Evolutionary conservation across 805 yeast genomes (phyloP), one percentile per base, ranked within the genome.

Genomic region (Kodamaea sagamina): DNA sequence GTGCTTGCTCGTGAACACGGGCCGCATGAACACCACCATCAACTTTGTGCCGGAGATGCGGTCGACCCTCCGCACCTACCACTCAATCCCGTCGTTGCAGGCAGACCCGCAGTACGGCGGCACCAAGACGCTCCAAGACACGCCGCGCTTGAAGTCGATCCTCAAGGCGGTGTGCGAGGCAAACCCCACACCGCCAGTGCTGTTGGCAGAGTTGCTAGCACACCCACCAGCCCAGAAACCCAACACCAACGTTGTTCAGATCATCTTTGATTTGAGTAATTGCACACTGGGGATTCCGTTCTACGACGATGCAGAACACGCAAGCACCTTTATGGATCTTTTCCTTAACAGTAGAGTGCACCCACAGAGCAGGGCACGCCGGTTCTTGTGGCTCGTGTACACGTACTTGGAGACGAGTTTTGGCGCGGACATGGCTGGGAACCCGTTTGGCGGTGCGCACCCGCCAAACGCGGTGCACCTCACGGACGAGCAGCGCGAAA

Each of bases 11-110:
- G 97, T 92, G 12, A 92, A 92, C 58, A 81, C 90, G 42, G 98
- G 98, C 7, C 74, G 97, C 48, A 81, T 92, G 81, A 92, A 92
- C 68, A 92, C 99, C 2, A 92, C 98, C 2, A 83, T 92, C 41
- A 92, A 92, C 65, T 86, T 92, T 59, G 96, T 89, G 44, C 88
- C 95, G 16, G 97, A 89, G 57, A 92, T 92, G 98, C 84, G 89
- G 53, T 88, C 96, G 0, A 92, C 89, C 51, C 73, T 92, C 49
- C 75, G 99, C 56, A 90, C 97, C 0, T 92, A 86, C 59, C 97
- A 92, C 65, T 86, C 96, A 9, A 88, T 92, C 25, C 99, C 99
- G 0, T 81, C 89, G 8, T 70, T 92, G 32, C 97, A 92, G 60
- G 81, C 84, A 2, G 79, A 78, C 45, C 74, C 84, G 12, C 77